These are phyloP conservation scores for Trichomonas tenax DNA, from an alignment of 208 protist species.

Conservation along the genomic window DNA sequence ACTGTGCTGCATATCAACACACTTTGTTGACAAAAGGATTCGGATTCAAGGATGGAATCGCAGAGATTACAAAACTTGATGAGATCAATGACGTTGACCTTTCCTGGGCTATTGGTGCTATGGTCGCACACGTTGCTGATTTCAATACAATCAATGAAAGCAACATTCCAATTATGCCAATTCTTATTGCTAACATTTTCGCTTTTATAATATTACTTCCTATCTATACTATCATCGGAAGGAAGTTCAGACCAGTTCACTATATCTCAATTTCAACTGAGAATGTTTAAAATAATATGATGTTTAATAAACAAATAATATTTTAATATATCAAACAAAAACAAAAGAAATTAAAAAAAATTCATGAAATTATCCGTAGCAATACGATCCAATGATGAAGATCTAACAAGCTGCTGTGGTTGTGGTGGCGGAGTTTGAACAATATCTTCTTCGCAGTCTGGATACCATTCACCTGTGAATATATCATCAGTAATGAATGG, in stretches of 20 bases:
- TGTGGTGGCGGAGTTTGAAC: no score
- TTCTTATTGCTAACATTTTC: neutral
- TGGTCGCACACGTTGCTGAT: neutral
- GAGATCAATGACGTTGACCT: neutral
- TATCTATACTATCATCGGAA: neutral
- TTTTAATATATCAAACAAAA: no score
- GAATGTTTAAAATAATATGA: no score
- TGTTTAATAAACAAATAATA: no score
- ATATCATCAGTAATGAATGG: neutral
- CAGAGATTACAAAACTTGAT: neutral
- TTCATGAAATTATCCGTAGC: neutral
- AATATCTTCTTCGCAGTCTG: neutral
- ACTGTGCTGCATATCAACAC: neutral
- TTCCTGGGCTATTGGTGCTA: neutral
- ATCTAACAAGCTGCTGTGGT: neutral
- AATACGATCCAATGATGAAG: neutral
- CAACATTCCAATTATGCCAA: neutral
- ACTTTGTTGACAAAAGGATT: neutral
- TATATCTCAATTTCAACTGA: no score
- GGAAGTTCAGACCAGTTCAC: neutral
- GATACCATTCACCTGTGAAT: neutral
- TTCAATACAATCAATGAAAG: neutral
- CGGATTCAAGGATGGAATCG: neutral
- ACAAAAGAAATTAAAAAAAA: neutral
- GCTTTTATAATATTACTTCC: neutral